Evolutionary conservation across 129 eudicot genomes (phyloP).

Genomic region (Erigeron canadensis): DNA sequence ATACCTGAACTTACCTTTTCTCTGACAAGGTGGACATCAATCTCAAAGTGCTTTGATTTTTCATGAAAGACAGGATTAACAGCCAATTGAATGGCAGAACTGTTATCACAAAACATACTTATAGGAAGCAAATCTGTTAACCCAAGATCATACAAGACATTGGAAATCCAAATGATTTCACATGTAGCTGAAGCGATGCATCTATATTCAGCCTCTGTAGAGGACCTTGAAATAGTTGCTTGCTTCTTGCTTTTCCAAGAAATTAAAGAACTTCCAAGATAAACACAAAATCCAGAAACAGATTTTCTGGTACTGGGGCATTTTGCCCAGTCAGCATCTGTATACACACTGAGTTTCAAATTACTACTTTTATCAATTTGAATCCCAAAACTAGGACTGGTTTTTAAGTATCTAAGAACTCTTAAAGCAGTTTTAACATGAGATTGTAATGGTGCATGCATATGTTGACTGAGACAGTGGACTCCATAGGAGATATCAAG

Average conservation of each 20-base stretch:
- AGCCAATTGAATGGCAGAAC: no score
- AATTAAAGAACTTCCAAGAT: neutral
- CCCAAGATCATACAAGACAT: neutral
- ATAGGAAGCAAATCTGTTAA: neutral
- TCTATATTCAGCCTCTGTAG: no score
- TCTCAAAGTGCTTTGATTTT: neutral
- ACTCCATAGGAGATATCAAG: no score
- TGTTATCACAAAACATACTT: neutral
- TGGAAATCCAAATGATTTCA: neutral
- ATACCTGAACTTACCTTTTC: neutral
- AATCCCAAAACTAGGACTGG: no score
- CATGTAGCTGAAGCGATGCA: no score
- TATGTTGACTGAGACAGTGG: no score
- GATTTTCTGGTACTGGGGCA: neutral
- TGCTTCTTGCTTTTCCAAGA: no score
- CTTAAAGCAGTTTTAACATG: no score
- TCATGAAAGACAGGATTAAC: neutral
- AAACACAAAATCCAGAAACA: neutral
- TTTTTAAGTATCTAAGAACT: neutral
- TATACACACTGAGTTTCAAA: neutral
- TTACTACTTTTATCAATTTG: neutral
- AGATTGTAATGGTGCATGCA: no score
- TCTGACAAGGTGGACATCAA: neutral
- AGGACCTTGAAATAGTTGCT: no score
- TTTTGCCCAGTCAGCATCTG: neutral